A percentile compares a stretch with the other conserved stretches of the same genome.
Evolutionary conservation across 805 yeast species (phyloP).

Genomic region (Saccharomyces cerevisiae): DNA sequence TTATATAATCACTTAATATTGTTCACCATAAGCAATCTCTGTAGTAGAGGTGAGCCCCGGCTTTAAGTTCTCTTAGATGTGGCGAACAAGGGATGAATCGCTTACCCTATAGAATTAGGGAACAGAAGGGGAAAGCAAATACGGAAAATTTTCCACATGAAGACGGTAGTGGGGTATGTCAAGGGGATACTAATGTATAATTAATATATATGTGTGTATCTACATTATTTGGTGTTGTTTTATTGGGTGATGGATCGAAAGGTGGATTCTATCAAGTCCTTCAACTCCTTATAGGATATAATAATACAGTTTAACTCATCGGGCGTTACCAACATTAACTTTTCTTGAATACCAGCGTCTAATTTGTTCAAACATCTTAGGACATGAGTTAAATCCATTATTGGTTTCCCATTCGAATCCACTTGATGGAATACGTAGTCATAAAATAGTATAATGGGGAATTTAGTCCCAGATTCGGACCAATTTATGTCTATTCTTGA

Average conservation of each 20-base stretch:
- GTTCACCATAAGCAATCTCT: not conserved
- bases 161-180: not conserved
- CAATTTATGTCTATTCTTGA: slow-evolving; percentile 46
- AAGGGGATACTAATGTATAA: not conserved
- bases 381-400: slow-evolving; percentile 75
- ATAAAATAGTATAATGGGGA: slow-evolving; percentile 64
- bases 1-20: not conserved
- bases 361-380: slow-evolving; percentile 73
- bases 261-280: slow-evolving; percentile 58
- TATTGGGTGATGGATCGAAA: slow-evolving; percentile 39
- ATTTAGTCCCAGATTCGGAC: slow-evolving; percentile 70
- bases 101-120: not conserved
- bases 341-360: slow-evolving; percentile 88
- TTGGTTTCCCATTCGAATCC: slow-evolving; percentile 69
- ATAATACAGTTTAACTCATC: slow-evolving; percentile 83
- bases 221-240: not conserved
- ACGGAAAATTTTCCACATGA: not conserved
- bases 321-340: slow-evolving; percentile 65
- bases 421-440: slow-evolving; percentile 82
- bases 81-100: not conserved
- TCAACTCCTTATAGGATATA: slow-evolving; percentile 75
- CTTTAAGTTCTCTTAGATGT: not conserved
- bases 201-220: not conserved
- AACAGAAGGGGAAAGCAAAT: not conserved
- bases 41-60: not conserved